Evolutionary conservation across 2,329 filamentous ascomycete genomes (phyloP).

Genomic region (Fonsecaea pedrosoi): DNA sequence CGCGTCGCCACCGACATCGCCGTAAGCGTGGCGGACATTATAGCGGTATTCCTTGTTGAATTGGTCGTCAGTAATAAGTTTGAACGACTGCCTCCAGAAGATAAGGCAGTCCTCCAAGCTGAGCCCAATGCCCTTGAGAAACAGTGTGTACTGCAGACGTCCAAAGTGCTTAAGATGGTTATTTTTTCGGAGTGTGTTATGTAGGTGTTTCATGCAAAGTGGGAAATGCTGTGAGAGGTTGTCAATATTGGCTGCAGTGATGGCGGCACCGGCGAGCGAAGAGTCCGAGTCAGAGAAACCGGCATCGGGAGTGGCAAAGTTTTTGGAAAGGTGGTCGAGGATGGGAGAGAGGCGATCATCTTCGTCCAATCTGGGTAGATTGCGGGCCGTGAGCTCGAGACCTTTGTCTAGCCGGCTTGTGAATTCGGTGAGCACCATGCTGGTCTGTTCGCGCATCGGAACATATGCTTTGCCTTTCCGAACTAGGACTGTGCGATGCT

Average conservation of each 20-base stretch:
- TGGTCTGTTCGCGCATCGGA: constrained; percentile 82
- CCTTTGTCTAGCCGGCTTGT: constrained; percentile 77
- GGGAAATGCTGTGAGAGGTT: constrained; percentile 81
- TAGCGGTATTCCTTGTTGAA: constrained; percentile 99
- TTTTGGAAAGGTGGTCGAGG: constrained; percentile 84
- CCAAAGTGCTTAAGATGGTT: constrained; percentile 92
- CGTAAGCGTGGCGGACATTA: constrained; percentile 93
- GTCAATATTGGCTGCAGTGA: constrained; percentile 81
- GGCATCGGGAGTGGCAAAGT: constrained; percentile 90
- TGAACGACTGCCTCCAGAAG: constrained; percentile 90
- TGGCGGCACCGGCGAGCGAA: constrained; percentile 71
- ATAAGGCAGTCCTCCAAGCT: constrained; percentile 87
- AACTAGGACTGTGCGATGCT: constrained; percentile 76
- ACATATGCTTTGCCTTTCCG: constrained; percentile 88
- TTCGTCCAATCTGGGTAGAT: constrained; percentile 89
- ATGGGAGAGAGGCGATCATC: constrained; percentile 86
- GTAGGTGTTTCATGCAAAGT: constrained; percentile 91
- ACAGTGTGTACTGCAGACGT: constrained; percentile 91
- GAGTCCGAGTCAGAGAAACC: constrained; percentile 73
- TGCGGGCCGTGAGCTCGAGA: constrained; percentile 89
- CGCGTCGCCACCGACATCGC: constrained; percentile 90
- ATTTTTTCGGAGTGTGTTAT: constrained; percentile 83
- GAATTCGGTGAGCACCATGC: constrained; percentile 89
- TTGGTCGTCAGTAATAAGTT: constrained; percentile 84
- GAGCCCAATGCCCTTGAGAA: constrained; percentile 93